A percentile compares a stretch with the other conserved stretches of the same genome.
Evolutionary conservation across 768 basidiomycete genomes (phyloP).

Genomic region (Kwoniella dendrophila): DNA sequence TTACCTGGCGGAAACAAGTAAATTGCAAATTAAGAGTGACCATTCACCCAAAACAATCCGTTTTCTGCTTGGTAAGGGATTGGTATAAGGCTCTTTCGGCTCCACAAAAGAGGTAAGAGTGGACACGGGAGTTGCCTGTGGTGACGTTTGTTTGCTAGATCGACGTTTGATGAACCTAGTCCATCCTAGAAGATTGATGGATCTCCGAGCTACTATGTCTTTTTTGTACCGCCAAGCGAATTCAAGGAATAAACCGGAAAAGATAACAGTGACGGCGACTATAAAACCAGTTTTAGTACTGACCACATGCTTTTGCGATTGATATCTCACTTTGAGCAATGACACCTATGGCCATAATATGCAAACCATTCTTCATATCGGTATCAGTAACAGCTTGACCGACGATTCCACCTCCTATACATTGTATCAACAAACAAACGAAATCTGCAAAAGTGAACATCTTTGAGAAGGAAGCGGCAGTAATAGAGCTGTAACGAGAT

Average conservation of each 20-base stretch:
- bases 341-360: slow-evolving; percentile 66
- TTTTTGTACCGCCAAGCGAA: slow-evolving; percentile 59
- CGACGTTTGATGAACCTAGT: slow-evolving; percentile 1
- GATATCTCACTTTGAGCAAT: slow-evolving; percentile 61
- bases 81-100: no score
- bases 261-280: slow-evolving; percentile 59
- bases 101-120: no score
- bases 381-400: slow-evolving; percentile 52
- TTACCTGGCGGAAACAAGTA: not conserved
- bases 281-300: not conserved
- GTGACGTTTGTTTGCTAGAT: no score
- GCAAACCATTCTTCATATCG: slow-evolving; percentile 57
- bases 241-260: slow-evolving; percentile 59
- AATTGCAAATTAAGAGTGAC: not conserved
- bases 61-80: not conserved
- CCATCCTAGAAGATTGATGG: slow-evolving; percentile 21
- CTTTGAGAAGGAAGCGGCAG: slow-evolving; percentile 38
- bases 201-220: slow-evolving; percentile 30
- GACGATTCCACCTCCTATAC: slow-evolving; percentile 65
- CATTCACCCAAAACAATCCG: not conserved
- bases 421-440: slow-evolving; percentile 66
- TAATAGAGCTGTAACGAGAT: slow-evolving; percentile 28
- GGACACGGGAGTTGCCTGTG: no score
- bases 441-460: slow-evolving; percentile 59
- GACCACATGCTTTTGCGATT: not conserved